Evolutionary conservation across 176 grass and related monocot species (phyloP).

Genomic region (Luzula sylvatica): DNA sequence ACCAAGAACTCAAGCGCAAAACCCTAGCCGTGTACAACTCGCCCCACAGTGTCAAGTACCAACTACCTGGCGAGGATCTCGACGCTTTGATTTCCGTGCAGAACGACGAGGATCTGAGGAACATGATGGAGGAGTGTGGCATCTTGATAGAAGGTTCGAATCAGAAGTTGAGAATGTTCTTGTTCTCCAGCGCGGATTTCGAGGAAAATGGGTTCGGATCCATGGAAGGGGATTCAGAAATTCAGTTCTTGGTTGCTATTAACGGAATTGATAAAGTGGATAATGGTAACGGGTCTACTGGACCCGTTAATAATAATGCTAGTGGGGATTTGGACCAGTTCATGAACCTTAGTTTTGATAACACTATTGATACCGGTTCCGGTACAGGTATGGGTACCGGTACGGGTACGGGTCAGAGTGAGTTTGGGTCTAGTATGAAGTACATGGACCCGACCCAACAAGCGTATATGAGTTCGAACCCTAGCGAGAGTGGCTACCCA

Average conservation of each 20-base stretch:
- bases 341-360: conserved; percentile 51
- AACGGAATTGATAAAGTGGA: conserved; percentile 68
- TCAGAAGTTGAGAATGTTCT: conserved; percentile 83
- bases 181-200: conserved; percentile 62
- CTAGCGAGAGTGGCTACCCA: conserved; percentile 28
- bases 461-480: conserved; percentile 9
- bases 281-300: conserved; percentile 16
- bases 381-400: conserved; percentile 17
- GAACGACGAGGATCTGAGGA: conserved; percentile 77
- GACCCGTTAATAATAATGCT: conserved; percentile 38
- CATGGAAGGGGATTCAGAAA: conserved; percentile 77
- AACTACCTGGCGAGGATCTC: conserved; percentile 82
- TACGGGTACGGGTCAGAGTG: conserved; percentile 23
- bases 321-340: conserved; percentile 64
- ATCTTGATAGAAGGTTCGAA: conserved; percentile 36
- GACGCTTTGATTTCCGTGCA: conserved; percentile 83
- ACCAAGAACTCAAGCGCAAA: conserved; percentile 75
- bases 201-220: conserved; percentile 69
- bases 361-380: no score
- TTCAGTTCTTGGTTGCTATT: conserved; percentile 84
- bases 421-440: conserved; percentile 30
- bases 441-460: conserved; percentile 30
- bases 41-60: conserved; percentile 82
- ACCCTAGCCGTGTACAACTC: conserved; percentile 49
- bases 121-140: conserved; percentile 85